Evolutionary conservation across 2,329 filamentous ascomycete species (phyloP), one percentile per base, ranked within the genome.

Genomic region (Rhinocladiella mackenziei): DNA sequence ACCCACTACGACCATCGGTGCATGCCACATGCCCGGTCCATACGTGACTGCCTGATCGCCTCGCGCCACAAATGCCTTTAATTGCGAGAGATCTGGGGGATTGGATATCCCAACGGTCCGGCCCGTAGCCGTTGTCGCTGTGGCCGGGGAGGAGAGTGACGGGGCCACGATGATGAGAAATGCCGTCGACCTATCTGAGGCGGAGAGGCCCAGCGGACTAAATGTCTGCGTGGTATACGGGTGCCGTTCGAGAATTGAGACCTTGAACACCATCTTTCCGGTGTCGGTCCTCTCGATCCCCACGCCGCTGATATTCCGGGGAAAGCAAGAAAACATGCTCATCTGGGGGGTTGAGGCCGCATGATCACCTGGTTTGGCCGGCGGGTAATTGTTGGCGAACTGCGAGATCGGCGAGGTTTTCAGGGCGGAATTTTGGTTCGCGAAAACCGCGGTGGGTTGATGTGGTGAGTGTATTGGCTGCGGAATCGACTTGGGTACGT

Each of bases 191-290:
- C 23, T 15, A n/a, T 19, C 55, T 5, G 54, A 29, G 3, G 45
- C 23, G 8, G 46, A 33, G n/a, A 40, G 64, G 58, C 41, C 55
- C 38, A 96, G 70, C 0, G 92, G 92, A 31, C 86, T 76, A 65
- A 98, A 97, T 0, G 89, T 95, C 69, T 98, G 92, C 1, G 86
- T 86, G 1, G 92, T 97, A 66, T 82, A 97, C 0, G 92, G 91
- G 65, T 98, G 92, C 28, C 92, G 76, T 65, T 98, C 92, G 20
- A 97, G 77, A 45, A 95, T 78, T 14, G 68, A 67, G 41, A 96
- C 75, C 33, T 77, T 71, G 61, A 95, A 86, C 3, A 76, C 53
- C 43, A 56, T 37, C 14, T 41, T 51, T 18, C 48, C 45, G 4
- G 40, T 29, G 2, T 7, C 11, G 13, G 40, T 39, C 7, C 5